Percentiles rank a stretch among this genome's conserved stretches.
These are phyloP conservation scores for Trypanosoma conorhini DNA, from an alignment of 208 protist species.

Conservation along the genomic window DNA sequence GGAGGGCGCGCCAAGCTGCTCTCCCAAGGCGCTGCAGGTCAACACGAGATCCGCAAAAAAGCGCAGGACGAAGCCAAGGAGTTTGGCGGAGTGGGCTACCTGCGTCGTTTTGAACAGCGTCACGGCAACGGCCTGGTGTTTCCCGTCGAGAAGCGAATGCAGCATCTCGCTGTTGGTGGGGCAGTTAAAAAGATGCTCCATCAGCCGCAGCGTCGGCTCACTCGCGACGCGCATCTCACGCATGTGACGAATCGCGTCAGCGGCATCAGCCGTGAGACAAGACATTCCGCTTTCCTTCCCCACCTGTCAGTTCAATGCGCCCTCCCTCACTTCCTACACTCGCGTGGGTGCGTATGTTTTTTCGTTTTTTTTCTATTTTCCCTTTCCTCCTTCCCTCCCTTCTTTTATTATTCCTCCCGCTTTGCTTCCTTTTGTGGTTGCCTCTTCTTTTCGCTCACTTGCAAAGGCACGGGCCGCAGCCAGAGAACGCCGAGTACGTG, in stretches of 20 bases:
- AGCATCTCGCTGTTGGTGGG: constrained; percentile 56
- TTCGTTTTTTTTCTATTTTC: background rate
- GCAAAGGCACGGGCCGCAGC: background rate
- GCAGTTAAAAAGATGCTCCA: constrained; percentile 83
- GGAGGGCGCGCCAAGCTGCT: constrained; percentile 49
- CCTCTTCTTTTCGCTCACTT: background rate
- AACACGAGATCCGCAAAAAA: constrained; percentile 80
- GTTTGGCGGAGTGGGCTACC: constrained; percentile 40
- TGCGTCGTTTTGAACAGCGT: constrained; percentile 56
- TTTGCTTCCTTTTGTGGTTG: background rate
- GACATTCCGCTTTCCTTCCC: constrained; percentile 40
- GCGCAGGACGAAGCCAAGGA: constrained; percentile 72
- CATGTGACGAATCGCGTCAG: constrained; percentile 63
- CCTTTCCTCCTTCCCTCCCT: background rate
- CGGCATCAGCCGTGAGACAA: constrained; percentile 58
- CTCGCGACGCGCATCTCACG: constrained; percentile 68
- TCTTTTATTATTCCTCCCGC: constrained; percentile 6
- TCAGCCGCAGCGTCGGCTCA: constrained; percentile 49
- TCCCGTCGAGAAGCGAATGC: constrained; percentile 51
- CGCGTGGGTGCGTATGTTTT: constrained; percentile 5
- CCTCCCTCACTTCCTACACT: background rate
- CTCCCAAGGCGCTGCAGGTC: constrained; percentile 37
- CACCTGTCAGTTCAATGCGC: background rate
- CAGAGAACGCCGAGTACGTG: background rate
- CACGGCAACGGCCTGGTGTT: constrained; percentile 51